Conservation (phyloP, 345 rosid genomes). For the Barbarea vulgaris region DNA sequence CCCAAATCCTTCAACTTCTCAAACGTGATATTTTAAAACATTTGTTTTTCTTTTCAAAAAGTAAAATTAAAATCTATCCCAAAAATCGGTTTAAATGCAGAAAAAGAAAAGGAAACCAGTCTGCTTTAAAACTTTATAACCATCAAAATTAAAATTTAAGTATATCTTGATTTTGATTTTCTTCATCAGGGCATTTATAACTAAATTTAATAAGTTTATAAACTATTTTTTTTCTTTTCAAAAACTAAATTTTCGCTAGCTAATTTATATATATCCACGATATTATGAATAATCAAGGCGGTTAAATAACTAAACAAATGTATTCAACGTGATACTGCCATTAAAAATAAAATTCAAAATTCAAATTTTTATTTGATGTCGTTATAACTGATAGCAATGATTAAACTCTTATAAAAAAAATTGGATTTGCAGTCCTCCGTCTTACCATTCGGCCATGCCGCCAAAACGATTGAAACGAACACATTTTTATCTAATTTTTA, state of each 20-base stretch:
- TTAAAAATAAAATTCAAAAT: not conserved
- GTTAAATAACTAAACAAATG: not conserved
- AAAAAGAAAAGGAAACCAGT: not conserved
- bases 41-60: not conserved
- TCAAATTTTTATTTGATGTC: too few species aligned
- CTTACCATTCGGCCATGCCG: too few species aligned
- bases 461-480: too few species aligned
- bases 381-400: too few species aligned
- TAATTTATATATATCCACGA: not conserved
- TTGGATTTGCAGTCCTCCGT: too few species aligned
- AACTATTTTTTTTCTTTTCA: not conserved
- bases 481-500: not conserved
- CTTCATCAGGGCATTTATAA: not conserved
- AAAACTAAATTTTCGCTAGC: not conserved
- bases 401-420: too few species aligned
- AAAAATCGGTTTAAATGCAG: not conserved
- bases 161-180: not conserved
- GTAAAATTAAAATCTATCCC: too few species aligned
- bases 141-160: not conserved
- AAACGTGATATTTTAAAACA: not conserved
- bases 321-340: not conserved
- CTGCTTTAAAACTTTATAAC: not conserved
- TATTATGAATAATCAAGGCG: not conserved
- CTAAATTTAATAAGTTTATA: not conserved
- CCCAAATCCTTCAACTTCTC: not conserved